Conservation (phyloP, 805 yeast genomes). For the Candida endomychidarum region DNA sequence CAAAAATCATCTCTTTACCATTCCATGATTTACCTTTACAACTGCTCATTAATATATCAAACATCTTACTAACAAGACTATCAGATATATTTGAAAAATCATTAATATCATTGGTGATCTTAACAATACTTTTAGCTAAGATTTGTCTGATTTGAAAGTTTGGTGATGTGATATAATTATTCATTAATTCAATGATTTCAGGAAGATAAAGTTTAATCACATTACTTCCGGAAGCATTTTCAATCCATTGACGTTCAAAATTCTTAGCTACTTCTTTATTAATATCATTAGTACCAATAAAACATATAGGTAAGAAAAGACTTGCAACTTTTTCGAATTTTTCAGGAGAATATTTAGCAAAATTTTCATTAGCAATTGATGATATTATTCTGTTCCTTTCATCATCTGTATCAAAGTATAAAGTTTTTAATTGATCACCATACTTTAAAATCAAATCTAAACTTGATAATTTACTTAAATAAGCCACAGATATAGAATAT, state of each 20-base stretch:
- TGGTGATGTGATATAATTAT: constrained; percentile 50
- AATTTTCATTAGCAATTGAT: constrained; percentile 61
- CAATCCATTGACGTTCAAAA: constrained; percentile 74
- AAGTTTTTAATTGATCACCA: constrained; percentile 46
- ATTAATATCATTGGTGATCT: constrained; percentile 46
- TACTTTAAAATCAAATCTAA: constrained; percentile 53
- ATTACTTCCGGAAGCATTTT: constrained; percentile 73
- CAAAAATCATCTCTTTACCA: constrained; percentile 78
- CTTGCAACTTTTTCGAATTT: constrained; percentile 60
- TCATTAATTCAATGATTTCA: constrained; percentile 62
- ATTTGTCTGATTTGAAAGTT: constrained; percentile 66
- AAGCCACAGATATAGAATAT: constrained; percentile 79
- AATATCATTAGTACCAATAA: constrained; percentile 71
- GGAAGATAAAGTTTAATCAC: constrained; percentile 65
- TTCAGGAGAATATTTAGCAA: constrained; percentile 68
- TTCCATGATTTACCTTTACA: constrained; percentile 80
- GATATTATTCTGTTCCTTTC: constrained; percentile 51
- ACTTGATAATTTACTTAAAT: constrained; percentile 63
- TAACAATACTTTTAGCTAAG: constrained; percentile 66
- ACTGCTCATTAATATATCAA: constrained; percentile 56
- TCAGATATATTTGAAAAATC: constrained; percentile 26
- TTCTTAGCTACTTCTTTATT: constrained; percentile 42
- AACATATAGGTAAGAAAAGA: constrained; percentile 74
- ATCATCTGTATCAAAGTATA: constrained; percentile 61
- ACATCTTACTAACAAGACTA: constrained; percentile 29